phyloP scores from a whole-genome alignment of 2,329 filamentous ascomycete genomes.

The Dothideomycetes sp. region DNA sequence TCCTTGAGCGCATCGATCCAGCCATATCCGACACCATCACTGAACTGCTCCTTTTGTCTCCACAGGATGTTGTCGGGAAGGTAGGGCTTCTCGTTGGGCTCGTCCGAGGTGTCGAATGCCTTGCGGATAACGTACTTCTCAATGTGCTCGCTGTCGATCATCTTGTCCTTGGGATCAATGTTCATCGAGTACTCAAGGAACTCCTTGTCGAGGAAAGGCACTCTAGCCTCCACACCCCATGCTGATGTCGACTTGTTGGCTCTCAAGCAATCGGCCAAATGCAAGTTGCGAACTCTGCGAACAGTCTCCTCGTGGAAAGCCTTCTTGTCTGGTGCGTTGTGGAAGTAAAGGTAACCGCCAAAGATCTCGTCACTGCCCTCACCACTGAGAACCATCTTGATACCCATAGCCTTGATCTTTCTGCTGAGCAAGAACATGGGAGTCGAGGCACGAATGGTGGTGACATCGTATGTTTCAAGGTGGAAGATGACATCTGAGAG shows the following conservation, averaged over 20 bases:
- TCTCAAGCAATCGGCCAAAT: conserved; percentile 89
- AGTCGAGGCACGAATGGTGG: conserved; percentile 94
- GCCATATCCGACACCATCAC: conserved; percentile 94
- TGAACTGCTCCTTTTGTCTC: conserved; percentile 99
- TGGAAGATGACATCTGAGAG: conserved; percentile 97
- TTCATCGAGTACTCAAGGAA: conserved; percentile 91
- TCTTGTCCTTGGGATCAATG: conserved; percentile 89
- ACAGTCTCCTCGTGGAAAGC: conserved; percentile 96
- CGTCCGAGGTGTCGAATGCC: conserved; percentile 87
- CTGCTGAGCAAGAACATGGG: conserved; percentile 96
- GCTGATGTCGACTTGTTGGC: conserved; percentile 99
- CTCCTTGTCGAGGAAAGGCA: conserved; percentile 95
- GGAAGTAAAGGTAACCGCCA: conserved; percentile 97
- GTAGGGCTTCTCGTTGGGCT: conserved; percentile 72
- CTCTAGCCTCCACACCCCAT: conserved; percentile 95
- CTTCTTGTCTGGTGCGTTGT: conserved; percentile 79
- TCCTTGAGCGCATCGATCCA: conserved; percentile 99
- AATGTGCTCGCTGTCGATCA: conserved; percentile 81
- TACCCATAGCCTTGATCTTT: conserved; percentile 99
- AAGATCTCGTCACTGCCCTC: conserved; percentile 98
- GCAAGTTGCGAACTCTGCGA: conserved; percentile 89
- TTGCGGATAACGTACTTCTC: conserved; percentile 98
- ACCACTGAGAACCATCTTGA: conserved; percentile 98
- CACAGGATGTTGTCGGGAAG: conserved; percentile 94
- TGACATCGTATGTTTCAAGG: conserved; percentile 95